Evolutionary conservation across 2,329 filamentous ascomycete species (phyloP).

Genomic region (Cryphonectria parasitica): DNA sequence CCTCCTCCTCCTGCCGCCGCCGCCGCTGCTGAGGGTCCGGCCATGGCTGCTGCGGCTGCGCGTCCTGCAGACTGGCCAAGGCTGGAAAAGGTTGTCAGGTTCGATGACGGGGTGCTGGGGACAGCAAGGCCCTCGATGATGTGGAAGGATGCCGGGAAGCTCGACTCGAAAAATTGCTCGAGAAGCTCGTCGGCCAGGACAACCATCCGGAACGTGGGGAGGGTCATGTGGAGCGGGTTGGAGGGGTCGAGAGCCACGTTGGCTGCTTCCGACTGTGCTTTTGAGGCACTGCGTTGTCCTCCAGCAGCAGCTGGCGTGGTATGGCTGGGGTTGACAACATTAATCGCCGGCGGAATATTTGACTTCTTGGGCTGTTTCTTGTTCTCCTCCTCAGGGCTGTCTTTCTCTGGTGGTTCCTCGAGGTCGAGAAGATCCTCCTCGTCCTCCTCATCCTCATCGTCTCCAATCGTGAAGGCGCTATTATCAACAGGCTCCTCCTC

Average conservation of each 20-base stretch:
- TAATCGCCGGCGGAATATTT: conserved; percentile 33
- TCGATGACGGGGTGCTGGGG: conserved; percentile 58
- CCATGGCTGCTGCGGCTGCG: conserved; percentile 45
- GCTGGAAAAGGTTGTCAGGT: conserved; percentile 84
- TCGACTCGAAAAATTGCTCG: conserved; percentile 96
- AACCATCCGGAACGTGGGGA: conserved; percentile 98
- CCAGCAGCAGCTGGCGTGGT: conserved; percentile 35
- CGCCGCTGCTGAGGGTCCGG: conserved; percentile 53
- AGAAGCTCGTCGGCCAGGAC: conserved; percentile 93
- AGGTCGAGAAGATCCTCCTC: conserved; percentile 66
- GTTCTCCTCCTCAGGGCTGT: conserved; percentile 32
- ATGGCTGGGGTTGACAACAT: conserved; percentile 31
- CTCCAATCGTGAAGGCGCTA: conserved; percentile 73
- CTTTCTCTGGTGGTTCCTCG: conserved; percentile 45
- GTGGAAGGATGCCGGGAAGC: conserved; percentile 91
- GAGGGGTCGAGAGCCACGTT: conserved; percentile 92
- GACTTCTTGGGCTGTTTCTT: conserved; percentile 30
- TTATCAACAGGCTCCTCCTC: conserved; percentile 43
- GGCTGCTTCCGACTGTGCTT: conserved; percentile 73
- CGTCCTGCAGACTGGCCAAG: conserved; percentile 60
- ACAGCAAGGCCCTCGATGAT: conserved; percentile 67
- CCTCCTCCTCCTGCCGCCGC: conserved; percentile 41
- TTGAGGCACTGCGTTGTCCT: conserved; percentile 53
- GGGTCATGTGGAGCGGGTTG: conserved; percentile 90
- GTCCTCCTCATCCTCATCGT: conserved; percentile 61